A percentile compares a stretch with the other conserved stretches of the same genome.
phyloP scores from a whole-genome alignment of 257 asterid genomes.

The Primulina tabacum region DNA sequence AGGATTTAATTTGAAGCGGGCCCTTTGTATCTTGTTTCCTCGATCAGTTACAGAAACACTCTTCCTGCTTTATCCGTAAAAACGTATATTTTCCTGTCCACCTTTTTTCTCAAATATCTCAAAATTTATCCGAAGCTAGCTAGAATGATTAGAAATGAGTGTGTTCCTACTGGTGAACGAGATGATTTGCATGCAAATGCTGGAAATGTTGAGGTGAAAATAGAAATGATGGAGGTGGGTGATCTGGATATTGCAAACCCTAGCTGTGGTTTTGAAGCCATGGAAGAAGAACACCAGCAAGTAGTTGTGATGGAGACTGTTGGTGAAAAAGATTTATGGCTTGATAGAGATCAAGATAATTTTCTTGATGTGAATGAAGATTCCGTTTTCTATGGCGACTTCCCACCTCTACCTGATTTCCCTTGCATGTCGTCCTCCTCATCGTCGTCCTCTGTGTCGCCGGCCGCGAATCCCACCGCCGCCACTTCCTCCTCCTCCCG shows the following conservation, averaged over 20 bases:
- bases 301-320: neutral
- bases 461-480: conserved; percentile 18
- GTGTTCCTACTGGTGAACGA: conserved; percentile 5
- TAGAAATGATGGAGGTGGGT: conserved; percentile 13
- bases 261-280: conserved; percentile 29
- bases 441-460: conserved; percentile 60
- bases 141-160: conserved; percentile 34
- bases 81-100: neutral
- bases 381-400: conserved; percentile 56
- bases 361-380: conserved; percentile 44
- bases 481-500: conserved; percentile 39
- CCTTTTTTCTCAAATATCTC: neutral
- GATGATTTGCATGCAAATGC: conserved; percentile 22
- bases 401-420: conserved; percentile 71
- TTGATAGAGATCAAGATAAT: conserved; percentile 29
- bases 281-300: conserved; percentile 31
- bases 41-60: conserved; percentile 41
- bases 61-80: conserved; percentile 37
- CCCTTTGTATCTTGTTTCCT: conserved; percentile 51
- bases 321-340: conserved; percentile 50
- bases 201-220: conserved; percentile 8
- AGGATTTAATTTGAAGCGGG: conserved; percentile 29
- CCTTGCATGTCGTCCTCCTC: conserved; percentile 97
- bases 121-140: neutral
- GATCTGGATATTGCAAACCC: neutral